Evolutionary conservation across 192 early-diverging fungal genomes (phyloP).

Genomic region (Linnemannia zychae): DNA sequence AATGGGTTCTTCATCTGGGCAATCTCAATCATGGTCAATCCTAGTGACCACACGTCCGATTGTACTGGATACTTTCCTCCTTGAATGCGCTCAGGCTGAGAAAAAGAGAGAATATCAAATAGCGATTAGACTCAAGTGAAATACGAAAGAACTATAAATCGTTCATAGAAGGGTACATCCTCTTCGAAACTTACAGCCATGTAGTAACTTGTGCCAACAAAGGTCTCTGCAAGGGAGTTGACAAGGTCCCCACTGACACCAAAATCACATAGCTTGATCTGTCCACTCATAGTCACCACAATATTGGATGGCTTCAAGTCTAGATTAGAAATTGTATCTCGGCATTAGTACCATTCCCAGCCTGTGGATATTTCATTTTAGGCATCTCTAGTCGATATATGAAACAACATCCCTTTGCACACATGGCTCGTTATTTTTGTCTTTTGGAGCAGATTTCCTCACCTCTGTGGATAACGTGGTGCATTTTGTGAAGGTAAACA

Average conservation of each 20-base stretch:
- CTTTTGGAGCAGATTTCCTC: slow-evolving; percentile 38
- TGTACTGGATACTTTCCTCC: slow-evolving; percentile 89
- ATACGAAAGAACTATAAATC: neutral
- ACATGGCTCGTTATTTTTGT: too few relatives aligned
- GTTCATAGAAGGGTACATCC: too few relatives aligned
- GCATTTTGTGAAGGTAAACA: slow-evolving; percentile 86
- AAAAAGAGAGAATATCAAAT: slow-evolving; percentile 2
- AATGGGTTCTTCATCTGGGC: slow-evolving; percentile 95
- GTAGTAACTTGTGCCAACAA: slow-evolving; percentile 97
- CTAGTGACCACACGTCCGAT: slow-evolving; percentile 97
- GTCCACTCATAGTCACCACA: slow-evolving; percentile 86
- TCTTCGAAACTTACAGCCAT: slow-evolving; percentile 80
- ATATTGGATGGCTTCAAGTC: slow-evolving; percentile 99
- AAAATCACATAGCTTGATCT: slow-evolving; percentile 98
- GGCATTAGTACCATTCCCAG: neutral
- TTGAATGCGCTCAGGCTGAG: slow-evolving; percentile 95
- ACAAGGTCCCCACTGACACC: slow-evolving; percentile 94
- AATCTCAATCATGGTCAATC: slow-evolving; percentile 93
- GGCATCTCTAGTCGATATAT: slow-evolving; percentile 8
- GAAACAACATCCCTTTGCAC: neutral
- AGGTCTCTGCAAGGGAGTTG: slow-evolving; percentile 92
- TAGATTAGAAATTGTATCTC: slow-evolving; percentile 34
- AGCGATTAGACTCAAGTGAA: neutral
- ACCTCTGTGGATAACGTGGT: slow-evolving; percentile 95
- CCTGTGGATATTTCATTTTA: neutral